Evolutionary conservation across 257 asterid genomes (phyloP), one percentile per base, ranked within the genome.

Genomic region (Solanum etuberosum): DNA sequence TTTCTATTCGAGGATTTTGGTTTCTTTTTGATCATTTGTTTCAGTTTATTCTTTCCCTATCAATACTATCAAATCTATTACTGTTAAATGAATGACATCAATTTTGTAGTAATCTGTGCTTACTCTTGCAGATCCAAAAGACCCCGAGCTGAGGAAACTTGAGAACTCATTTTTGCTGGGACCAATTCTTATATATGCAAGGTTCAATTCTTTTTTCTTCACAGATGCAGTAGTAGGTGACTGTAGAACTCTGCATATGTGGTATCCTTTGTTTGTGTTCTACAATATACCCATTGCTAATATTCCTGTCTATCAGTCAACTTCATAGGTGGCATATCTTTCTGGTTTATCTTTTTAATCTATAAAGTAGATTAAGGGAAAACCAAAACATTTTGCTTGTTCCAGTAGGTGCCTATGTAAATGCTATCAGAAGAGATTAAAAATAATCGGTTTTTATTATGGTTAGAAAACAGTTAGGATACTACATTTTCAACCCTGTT

Each of bases 131-230:
- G 99, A 97, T 90, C 93, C 97, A 46, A 89, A 92, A 91, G 94
- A 94, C 91, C 87, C 95, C 87, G 91, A 91, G 94, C 90, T 95
- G 85, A 93, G 99, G 91, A 90, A 87, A n/a, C 94, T 92, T 25
- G 99, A 97, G 90, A 93, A 88, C 87, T 94, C 99, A 7, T 97
- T 97, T 90, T 90, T 97, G 94, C 91, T 97, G 93, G 99, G 99
- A 57, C 91, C 96, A 77, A 94, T 97, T 90, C 99, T 97, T 57
- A 85, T 97, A 63, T 93, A 92, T 86, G 94, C 99, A 83, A 97
- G 98, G 99, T 97, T 89, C 32, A 29, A 16, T 86, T 81, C 23
- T 68, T 84, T 86, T 57, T 68, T 51, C 78, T 67, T 86, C 27
- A 29, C 23, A 42, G 74, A 77, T 61, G 32, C 46, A 34, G n/a